Percentiles rank a stretch among this genome's conserved stretches.
These are phyloP conservation scores for Aspergillus sparsus DNA, from an alignment of 495 filamentous ascomycete genomes.

Conservation along the genomic window DNA sequence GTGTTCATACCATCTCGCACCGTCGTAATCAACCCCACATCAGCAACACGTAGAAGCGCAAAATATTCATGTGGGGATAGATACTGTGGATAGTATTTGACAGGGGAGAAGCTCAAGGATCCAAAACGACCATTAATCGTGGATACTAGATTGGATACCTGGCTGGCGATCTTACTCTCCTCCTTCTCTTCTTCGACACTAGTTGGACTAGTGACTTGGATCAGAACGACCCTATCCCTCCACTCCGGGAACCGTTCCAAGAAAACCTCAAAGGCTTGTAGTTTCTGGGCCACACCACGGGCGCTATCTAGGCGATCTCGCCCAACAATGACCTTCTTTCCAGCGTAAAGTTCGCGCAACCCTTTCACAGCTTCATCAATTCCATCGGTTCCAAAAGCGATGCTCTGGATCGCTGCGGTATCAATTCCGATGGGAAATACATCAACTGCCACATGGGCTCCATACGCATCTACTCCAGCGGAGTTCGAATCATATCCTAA, in stretches of 20 bases:
- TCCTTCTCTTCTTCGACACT: constrained; percentile 71
- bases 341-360: constrained; percentile 71
- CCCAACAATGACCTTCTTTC: constrained; percentile 91
- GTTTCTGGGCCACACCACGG: constrained; percentile 86
- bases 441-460: constrained; percentile 81
- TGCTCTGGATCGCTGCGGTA: constrained; percentile 64
- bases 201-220: constrained; percentile 91
- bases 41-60: constrained; percentile 79
- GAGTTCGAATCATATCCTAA: constrained; percentile 79
- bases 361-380: constrained; percentile 65
- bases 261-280: constrained; percentile 90
- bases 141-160: constrained; percentile 83
- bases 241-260: constrained; percentile 84
- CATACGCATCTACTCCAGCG: constrained; percentile 83
- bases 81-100: constrained; percentile 92
- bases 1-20: constrained; percentile 97
- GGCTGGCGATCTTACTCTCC: constrained; percentile 72
- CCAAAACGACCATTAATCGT: constrained; percentile 89
- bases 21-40: constrained; percentile 88
- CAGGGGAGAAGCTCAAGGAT: constrained; percentile 79
- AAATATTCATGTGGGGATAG: constrained; percentile 86
- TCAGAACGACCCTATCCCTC: constrained; percentile 87
- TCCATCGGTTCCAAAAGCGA: constrained; percentile 66
- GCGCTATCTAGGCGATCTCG: constrained; percentile 88
- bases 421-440: constrained; percentile 93